Evolutionary conservation across 2,329 filamentous ascomycete species (phyloP).

Genomic region (Talaromyces sp.): DNA sequence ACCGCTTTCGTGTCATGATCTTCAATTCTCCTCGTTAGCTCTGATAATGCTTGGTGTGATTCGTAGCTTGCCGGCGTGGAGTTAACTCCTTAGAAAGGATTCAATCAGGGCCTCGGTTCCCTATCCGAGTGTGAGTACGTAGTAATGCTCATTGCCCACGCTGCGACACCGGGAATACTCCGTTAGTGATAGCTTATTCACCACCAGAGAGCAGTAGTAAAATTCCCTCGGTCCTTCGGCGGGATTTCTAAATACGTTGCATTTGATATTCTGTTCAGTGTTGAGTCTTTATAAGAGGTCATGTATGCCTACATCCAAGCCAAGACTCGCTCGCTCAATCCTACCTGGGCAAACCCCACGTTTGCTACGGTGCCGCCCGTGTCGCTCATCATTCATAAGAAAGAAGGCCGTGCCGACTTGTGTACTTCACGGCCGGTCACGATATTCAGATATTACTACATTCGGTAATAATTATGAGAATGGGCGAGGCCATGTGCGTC

Average conservation of each 20-base stretch:
- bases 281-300: not conserved
- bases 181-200: not conserved
- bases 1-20: not conserved
- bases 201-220: not conserved
- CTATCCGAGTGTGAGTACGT: not conserved
- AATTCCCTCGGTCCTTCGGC: not conserved
- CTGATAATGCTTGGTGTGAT: not conserved
- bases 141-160: not conserved
- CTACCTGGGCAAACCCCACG: not conserved
- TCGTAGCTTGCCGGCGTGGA: not conserved
- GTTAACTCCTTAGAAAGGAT: not conserved
- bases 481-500: not conserved
- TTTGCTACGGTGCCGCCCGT: not conserved
- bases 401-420: not conserved
- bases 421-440: not conserved
- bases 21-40: not conserved
- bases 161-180: not conserved
- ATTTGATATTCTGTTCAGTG: not conserved
- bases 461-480: not conserved
- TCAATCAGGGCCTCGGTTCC: not conserved
- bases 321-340: not conserved
- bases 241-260: not conserved
- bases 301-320: not conserved
- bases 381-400: not conserved
- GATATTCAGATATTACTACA: not conserved